Base-by-base conservation (phyloP, 768 basidiomycete species). In the Lactarius vividus region DNA sequence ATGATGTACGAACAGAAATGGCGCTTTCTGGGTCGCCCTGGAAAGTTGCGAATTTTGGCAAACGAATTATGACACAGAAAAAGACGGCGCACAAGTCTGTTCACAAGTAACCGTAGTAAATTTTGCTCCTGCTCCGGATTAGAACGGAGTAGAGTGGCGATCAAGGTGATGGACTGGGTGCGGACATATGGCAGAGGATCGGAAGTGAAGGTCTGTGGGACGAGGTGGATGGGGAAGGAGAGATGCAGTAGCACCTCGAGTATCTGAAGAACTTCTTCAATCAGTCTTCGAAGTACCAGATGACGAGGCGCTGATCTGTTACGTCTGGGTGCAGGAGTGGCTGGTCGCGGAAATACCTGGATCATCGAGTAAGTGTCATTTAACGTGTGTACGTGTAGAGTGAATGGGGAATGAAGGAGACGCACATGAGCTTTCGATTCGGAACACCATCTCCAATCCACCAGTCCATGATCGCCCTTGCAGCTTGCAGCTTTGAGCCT, bases 41-140 rank as follows among this genome's bases (percentile, higher is more conserved):
- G 46, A 9, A 13, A 57, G 16, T 37, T 10, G 35, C 20, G n/a
- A 56, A 8, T 11, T 46, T 67, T 39, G 67, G 59, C 54, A 20
- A 6, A 61, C 5, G 64, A 26, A 37, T 8, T 13, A n/a, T 10
- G 56, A 6, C 16, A 23, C 39, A 29, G 49, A 20, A 11, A 29
- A 53, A 13, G 31, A 29, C 26, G 16, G 76, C 88, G 58, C 68
- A 90, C 94, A 26, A 99, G 85, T 75, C 98, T 98, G 80, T 98
- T 96, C 39, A 94, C 94, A 9, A 98, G 87, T 6, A 98, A 80
- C 33, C 90, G 86, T 6, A 98, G 84, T 35, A 98, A 79, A 79
- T 99, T 99, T 73, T 98, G 94, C 74, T 98, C 97, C 75, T 99
- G 97, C 75, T 99, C 97, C 0, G 96, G 94, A 71, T 94, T 95